A percentile compares a stretch with the other conserved stretches of the same genome.
Evolutionary conservation across 1,284 basidiomycete species (phyloP).

Genomic region (Ceratobasidium papillatum): DNA sequence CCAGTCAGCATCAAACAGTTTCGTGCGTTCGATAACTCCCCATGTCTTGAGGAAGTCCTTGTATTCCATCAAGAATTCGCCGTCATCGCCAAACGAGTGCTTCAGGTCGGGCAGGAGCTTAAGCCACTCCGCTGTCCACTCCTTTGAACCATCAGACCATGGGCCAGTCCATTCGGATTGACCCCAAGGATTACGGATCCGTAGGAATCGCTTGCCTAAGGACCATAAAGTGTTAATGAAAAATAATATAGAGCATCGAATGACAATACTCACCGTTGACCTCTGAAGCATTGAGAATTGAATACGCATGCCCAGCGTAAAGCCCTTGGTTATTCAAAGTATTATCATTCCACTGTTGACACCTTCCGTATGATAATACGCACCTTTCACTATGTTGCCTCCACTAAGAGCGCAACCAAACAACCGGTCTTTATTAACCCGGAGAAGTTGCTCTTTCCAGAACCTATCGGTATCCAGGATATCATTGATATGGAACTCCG

Average conservation of each 20-base stretch:
- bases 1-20: constrained; percentile 37
- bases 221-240: too few species aligned
- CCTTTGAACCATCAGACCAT: constrained; percentile 45
- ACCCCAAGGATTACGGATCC: constrained; percentile 61
- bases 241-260: neutral
- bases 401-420: constrained; percentile 42
- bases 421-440: constrained; percentile 43
- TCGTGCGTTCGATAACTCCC: constrained; percentile 22
- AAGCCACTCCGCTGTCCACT: constrained; percentile 45
- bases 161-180: constrained; percentile 51
- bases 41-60: constrained; percentile 41
- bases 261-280: constrained; percentile 8
- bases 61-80: constrained; percentile 46
- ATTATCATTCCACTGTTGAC: neutral
- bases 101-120: constrained; percentile 36
- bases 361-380: too few species aligned
- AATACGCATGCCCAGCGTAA: constrained; percentile 42
- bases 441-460: constrained; percentile 45
- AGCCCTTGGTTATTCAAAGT: constrained; percentile 10
- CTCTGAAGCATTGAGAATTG: constrained; percentile 25
- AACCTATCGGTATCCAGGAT: constrained; percentile 44
- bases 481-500: constrained; percentile 40
- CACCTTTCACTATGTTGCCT: neutral
- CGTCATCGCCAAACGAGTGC: constrained; percentile 45
- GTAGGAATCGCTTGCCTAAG: constrained; percentile 42